Base-by-base conservation (phyloP, 805 yeast species). In the Candida coquimbonensis region DNA sequence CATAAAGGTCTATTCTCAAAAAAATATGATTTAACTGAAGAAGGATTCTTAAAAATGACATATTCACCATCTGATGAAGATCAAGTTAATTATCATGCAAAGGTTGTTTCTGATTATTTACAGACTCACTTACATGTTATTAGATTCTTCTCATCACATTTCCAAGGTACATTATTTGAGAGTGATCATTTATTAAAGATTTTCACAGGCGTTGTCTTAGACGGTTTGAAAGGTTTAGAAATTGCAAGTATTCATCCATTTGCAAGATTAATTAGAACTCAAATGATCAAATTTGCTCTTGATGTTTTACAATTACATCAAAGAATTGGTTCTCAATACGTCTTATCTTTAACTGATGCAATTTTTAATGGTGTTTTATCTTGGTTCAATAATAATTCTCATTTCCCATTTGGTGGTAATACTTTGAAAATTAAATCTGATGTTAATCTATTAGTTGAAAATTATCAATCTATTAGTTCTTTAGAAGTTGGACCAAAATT, bases 321-420 rank as follows among this genome's bases (percentile, higher is more conserved):
- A 38, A 70, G 71, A 46, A 69, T 79, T 40, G 63, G 66, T 2
- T 70, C 82, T 1, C 68, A 74, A 50, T 70, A 73, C 47, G 67
- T 69, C 21, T 48, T 63, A 3, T 55, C 62, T 2, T 64, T 89
- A 53, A 74, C 60, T 11, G 45, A 51, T 13, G 51, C 75, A 4
- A 73, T 89, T 14, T 61, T 85, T 24, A 79, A 77, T 46, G 88
- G 87, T 16, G 75, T 83, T 0, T 70, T 93, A 38, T 73, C 83
- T 1, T 90, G 98, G 96, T 93, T 88, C 60, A 71, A 70, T 24
- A 72, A 68, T 39, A 70, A 77, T 19, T 70, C 78, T 2, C 68
- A 74, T 4, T 83, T 83, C 68, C 96, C 98, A 14, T 89, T 74
- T 66, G 98, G 99, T 4, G 83, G 88, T 11, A 88, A 91, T 59